These are phyloP conservation scores for Aspergillus bridgeri DNA, from an alignment of 495 filamentous ascomycete species.

Conservation along the genomic window DNA sequence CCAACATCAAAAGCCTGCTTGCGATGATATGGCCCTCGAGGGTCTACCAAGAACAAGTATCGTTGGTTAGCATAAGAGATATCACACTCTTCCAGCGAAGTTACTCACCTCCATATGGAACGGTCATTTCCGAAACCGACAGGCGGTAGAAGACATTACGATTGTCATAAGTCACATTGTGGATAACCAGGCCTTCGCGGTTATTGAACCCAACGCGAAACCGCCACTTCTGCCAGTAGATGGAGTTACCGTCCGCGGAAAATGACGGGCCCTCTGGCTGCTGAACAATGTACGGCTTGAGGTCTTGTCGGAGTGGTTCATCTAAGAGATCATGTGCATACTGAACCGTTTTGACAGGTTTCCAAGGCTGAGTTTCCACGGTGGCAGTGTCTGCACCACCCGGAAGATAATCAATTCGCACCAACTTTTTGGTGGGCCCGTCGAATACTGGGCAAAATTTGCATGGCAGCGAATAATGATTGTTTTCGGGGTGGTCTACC, in stretches of 20 bases:
- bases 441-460: conserved; percentile 75
- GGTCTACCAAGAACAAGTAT: conserved; percentile 47
- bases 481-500: conserved; percentile 46
- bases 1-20: conserved; percentile 71
- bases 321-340: conserved; percentile 41
- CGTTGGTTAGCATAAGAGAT: background rate
- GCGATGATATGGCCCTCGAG: conserved; percentile 61
- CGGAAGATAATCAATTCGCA: conserved; percentile 50
- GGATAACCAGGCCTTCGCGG: conserved; percentile 59
- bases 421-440: conserved; percentile 59
- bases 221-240: conserved; percentile 67
- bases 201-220: conserved; percentile 64
- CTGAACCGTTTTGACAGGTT: conserved; percentile 55
- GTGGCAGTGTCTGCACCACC: conserved; percentile 31
- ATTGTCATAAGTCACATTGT: conserved; percentile 66
- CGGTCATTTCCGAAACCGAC: conserved; percentile 71
- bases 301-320: conserved; percentile 46
- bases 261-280: conserved; percentile 80
- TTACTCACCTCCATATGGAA: conserved; percentile 49
- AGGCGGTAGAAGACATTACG: conserved; percentile 67
- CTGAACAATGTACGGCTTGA: conserved; percentile 72
- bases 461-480: conserved; percentile 78
- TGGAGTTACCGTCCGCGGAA: conserved; percentile 44
- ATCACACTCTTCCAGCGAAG: background rate
- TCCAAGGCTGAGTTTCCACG: conserved; percentile 35